These are phyloP conservation scores for Nemania abortiva DNA, from an alignment of 2,329 filamentous ascomycete species.

Conservation along the genomic window DNA sequence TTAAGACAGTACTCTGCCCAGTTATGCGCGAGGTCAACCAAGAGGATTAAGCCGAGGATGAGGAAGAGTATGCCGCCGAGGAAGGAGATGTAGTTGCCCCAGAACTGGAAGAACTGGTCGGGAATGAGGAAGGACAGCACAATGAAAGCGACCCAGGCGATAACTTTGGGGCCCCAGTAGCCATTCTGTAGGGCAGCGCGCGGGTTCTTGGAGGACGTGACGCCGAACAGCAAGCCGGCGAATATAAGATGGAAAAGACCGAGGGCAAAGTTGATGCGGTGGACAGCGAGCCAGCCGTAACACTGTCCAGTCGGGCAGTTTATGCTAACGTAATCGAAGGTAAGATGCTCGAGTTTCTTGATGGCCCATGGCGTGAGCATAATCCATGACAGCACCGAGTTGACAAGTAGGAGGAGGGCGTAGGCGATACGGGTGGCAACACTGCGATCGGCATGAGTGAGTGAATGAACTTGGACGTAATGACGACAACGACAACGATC, in stretches of 20 bases:
- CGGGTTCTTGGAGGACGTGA: constrained; percentile 86
- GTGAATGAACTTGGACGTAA: background rate
- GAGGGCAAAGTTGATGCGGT: constrained; percentile 97
- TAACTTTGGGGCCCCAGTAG: constrained; percentile 98
- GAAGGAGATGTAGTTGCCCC: constrained; percentile 94
- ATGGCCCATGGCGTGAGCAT: constrained; percentile 99
- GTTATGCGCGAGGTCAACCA: constrained; percentile 94
- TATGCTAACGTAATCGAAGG: constrained; percentile 95
- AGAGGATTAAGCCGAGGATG: constrained; percentile 87
- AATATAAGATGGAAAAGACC: constrained; percentile 93
- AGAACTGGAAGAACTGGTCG: constrained; percentile 92
- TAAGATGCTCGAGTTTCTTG: constrained; percentile 91
- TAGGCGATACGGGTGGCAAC: constrained; percentile 98
- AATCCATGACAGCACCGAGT: constrained; percentile 97
- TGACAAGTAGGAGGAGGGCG: constrained; percentile 92
- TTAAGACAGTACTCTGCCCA: constrained; percentile 97
- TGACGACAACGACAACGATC: background rate
- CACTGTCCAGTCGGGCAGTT: constrained; percentile 91
- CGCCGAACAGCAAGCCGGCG: constrained; percentile 85
- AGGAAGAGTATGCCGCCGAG: constrained; percentile 92
- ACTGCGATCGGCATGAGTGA: constrained; percentile 59
- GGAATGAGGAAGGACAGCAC: constrained; percentile 96
- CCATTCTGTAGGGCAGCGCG: constrained; percentile 94
- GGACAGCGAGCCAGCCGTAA: constrained; percentile 95
- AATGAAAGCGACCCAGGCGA: constrained; percentile 87